Conservation (phyloP, 2,329 filamentous ascomycete species). For the Penicillium sclerotigenum region DNA sequence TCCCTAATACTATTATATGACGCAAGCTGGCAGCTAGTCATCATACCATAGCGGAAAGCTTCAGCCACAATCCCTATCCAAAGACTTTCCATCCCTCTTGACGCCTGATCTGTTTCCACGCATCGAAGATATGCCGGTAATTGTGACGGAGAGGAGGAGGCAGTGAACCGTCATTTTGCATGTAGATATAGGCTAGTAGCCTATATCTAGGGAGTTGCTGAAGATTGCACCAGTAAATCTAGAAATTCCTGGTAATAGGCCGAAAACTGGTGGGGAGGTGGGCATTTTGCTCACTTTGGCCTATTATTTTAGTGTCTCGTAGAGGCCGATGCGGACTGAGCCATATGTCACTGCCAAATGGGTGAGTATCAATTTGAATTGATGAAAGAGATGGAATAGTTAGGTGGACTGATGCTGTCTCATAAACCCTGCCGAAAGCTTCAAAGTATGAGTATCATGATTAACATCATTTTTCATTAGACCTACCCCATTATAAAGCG, state of each 20-base stretch:
- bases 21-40: conserved; percentile 81
- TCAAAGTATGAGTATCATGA: not conserved
- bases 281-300: conserved; percentile 7
- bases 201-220: conserved; percentile 25
- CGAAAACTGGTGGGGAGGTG: conserved; percentile 12
- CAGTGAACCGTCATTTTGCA: conserved; percentile 27
- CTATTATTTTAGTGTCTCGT: conserved; percentile 22
- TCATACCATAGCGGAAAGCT: conserved; percentile 77
- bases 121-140: conserved; percentile 24
- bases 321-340: conserved; percentile 25
- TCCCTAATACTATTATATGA: conserved; percentile 81
- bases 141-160: conserved; percentile 17
- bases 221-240: conserved; percentile 24
- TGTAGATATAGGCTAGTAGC: conserved; percentile 27
- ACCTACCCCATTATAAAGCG: conserved; percentile 23
- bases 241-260: conserved; percentile 15
- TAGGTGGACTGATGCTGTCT: conserved; percentile 15
- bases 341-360: conserved; percentile 24
- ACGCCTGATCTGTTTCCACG: conserved; percentile 24
- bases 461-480: not conserved
- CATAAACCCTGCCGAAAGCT: conserved; percentile 25
- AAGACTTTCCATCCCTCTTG: conserved; percentile 22
- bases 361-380: not conserved
- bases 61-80: conserved; percentile 60
- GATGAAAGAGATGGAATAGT: not conserved